Base-by-base conservation (phyloP, 2,329 filamentous ascomycete species). In the Epicoccum nigrum region DNA sequence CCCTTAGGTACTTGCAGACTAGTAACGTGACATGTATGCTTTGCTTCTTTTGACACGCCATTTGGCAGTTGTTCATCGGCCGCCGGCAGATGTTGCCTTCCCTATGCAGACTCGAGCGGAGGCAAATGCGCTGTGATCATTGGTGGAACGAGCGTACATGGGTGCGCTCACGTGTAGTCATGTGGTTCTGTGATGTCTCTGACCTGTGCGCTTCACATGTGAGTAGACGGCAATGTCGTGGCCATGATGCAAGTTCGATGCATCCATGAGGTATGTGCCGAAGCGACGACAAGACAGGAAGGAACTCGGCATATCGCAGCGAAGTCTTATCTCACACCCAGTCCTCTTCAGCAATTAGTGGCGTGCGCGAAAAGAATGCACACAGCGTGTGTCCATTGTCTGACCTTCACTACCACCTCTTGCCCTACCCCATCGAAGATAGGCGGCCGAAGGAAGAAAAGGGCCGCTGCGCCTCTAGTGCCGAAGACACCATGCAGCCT, bases 401-500 rank as follows among this genome's bases (percentile, higher is more conserved):
- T 50, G 49, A 49, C 56, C 65, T 64, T 58, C 42, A 53, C 51
- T 45, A 50, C 34, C 54, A 54, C 52, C 59, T 66, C 54, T 57
- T 56, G 52, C 44, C 51, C 54, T 48, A 53, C 45, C 37, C 51
- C 48, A 56, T 19, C 30, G 30, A 25, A 30, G 35, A 32, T 8
- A 31, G 38, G 34, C 20, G 53, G 58, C 59, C 44, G 56, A 55
- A 65, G 68, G 62, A 69, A 64, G 56, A 58, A 56, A 63, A 63
- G 52, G 54, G 45, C 42, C 46, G 41, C 42, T 63, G 67, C 66
- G 68, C 51, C 60, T 50, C 59, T 69, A 68, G 66, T 61, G 64
- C 63, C 63, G 62, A 63, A 56, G 39, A 32, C 17, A 21, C 19
- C 25, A 34, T 48, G 50, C 44, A 43, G 33, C 27, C 33, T 47